Evolutionary conservation across 73 alveolate species (phyloP).

Genomic region (Effrenium voratum): DNA sequence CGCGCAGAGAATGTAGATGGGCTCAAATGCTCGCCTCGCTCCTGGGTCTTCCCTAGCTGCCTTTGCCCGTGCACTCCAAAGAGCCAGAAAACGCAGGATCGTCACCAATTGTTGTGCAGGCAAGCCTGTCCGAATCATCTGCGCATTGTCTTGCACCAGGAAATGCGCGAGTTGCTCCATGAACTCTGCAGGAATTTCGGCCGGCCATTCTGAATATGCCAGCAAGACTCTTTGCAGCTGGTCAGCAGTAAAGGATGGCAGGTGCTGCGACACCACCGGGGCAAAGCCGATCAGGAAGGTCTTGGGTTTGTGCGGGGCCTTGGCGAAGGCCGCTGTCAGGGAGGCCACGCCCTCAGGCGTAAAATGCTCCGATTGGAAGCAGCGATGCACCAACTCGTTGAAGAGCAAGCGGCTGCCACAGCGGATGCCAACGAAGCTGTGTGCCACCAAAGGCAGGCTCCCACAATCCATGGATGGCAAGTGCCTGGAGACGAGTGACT

Average conservation of each 20-base stretch:
- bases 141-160: not conserved
- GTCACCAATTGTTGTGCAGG: constrained; percentile 26
- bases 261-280: constrained; percentile 34
- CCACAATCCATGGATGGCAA: constrained; percentile 45
- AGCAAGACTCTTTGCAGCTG: constrained; percentile 6
- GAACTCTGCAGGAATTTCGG: constrained; percentile 21
- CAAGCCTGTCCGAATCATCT: not conserved
- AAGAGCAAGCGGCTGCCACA: constrained; percentile 74
- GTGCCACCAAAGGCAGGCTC: constrained; percentile 38
- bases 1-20: not conserved
- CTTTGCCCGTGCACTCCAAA: constrained; percentile 10
- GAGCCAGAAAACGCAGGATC: constrained; percentile 29
- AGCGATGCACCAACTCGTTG: constrained; percentile 40
- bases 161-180: not conserved
- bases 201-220: constrained; percentile 60
- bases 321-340: constrained; percentile 32
- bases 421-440: constrained; percentile 46
- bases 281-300: constrained; percentile 40
- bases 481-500: not conserved
- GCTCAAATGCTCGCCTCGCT: not conserved
- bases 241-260: not conserved
- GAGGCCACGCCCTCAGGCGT: not conserved
- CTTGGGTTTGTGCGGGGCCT: constrained; percentile 74
- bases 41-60: not conserved
- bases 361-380: constrained; percentile 13